phyloP scores from a whole-genome alignment of 805 yeast genomes.

The Ascoidea tarda region DNA sequence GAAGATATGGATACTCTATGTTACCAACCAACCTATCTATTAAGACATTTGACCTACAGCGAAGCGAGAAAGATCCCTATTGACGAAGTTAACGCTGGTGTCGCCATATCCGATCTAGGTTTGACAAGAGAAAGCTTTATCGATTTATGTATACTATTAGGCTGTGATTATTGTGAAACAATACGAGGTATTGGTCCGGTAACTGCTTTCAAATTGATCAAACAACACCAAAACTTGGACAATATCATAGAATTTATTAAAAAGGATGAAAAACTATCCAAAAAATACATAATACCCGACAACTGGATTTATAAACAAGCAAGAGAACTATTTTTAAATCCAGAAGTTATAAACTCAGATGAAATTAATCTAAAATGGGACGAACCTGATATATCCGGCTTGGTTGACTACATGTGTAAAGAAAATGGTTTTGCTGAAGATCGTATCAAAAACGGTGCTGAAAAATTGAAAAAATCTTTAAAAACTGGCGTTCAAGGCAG shows the following conservation, averaged over 20 bases:
- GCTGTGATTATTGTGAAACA: constrained; percentile 96
- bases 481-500: constrained; percentile 85
- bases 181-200: constrained; percentile 94
- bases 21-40: constrained; percentile 68
- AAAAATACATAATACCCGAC: constrained; percentile 78
- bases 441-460: constrained; percentile 77
- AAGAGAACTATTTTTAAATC: constrained; percentile 65
- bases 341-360: constrained; percentile 57
- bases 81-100: constrained; percentile 58
- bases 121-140: constrained; percentile 62
- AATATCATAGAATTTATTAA: constrained; percentile 55
- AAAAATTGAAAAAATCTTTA: constrained; percentile 68
- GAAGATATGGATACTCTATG: constrained; percentile 99
- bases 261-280: constrained; percentile 23
- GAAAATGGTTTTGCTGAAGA: constrained; percentile 92
- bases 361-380: constrained; percentile 70
- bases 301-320: constrained; percentile 91
- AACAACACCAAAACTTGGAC: constrained; percentile 73
- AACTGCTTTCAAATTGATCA: constrained; percentile 78
- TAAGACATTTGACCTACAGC: constrained; percentile 85
- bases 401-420: constrained; percentile 68
- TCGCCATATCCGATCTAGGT: constrained; percentile 67
- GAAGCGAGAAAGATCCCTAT: constrained; percentile 91
- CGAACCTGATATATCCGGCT: constrained; percentile 77
- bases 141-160: constrained; percentile 84